Evolutionary conservation across 352 stramenopile genomes (phyloP), one percentile per base, ranked within the genome.

Genomic region (Hyaloperonospora arabidopsidis): DNA sequence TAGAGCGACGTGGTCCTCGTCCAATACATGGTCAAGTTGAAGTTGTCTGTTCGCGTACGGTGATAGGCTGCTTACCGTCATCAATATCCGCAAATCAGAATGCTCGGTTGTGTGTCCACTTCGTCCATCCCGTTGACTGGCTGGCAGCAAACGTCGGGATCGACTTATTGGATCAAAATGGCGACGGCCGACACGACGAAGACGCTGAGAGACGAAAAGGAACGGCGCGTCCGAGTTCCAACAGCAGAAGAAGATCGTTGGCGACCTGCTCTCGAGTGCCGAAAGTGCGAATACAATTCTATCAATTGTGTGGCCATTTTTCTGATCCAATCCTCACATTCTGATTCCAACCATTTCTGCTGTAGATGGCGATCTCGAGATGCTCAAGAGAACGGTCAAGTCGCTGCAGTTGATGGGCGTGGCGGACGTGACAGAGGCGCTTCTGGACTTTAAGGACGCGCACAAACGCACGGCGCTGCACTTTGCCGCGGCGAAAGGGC

Each of bases 401-500:
- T 52, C 57, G 13, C 69, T 89, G 56, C 67, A 85, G 45, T 62
- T 73, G 40, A 80, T 84, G 65, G 75, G 77, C 49, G 70, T 74
- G 47, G 70, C 71, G 45, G 76, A 79, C 52, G 53, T 70, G n/a
- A 79, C 77, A 58, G 67, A 72, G 41, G 70, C 79, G 45, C 64
- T 92, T 21, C 74, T 52, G 59, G 77, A 84, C 45, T 92, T 87
- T 63, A 88, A 87, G 55, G 81, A 92, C 63, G 81, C 75, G 40
- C 76, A 92, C 63, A 85, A 89, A 66, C 81, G 81, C 62, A 81
- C 71, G 58, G 75, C 79, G 49, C 59, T 92, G 54, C 81, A 92
- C 65, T 92, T 92, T 63, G 79, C 81, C 3, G 81, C 79, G 11
- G 72, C 72, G 49, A 87, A 88, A 59, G 81, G 81, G 29, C 76